A percentile compares a stretch with the other conserved stretches of the same genome.
Conservation (phyloP, 306 rosid species). For the Vigna angularis region DNA sequence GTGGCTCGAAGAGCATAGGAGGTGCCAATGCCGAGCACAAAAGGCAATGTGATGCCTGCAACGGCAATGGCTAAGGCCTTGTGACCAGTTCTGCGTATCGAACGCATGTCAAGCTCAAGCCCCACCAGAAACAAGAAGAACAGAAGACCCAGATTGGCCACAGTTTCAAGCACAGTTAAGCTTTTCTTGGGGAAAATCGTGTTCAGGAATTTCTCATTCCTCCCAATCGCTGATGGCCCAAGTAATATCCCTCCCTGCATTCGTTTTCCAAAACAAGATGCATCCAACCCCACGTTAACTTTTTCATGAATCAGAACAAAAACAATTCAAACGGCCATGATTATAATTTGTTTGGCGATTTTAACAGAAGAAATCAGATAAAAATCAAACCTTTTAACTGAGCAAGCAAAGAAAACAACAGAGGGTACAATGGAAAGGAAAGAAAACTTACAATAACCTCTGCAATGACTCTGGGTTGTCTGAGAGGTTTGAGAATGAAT, state of each 20-base stretch:
- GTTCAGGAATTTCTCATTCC: conserved; percentile 50
- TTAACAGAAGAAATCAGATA: background rate
- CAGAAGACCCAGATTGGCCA: conserved; percentile 69
- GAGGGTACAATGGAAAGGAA: background rate
- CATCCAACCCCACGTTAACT: background rate
- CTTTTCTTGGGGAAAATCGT: conserved; percentile 61
- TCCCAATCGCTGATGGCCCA: conserved; percentile 75
- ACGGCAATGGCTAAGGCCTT: conserved; percentile 61
- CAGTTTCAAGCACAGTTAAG: conserved; percentile 70
- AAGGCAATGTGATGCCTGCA: conserved; percentile 72
- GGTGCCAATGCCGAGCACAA: conserved; percentile 66
- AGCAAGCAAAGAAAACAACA: background rate
- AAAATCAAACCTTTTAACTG: background rate
- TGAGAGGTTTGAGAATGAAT: conserved; percentile 58
- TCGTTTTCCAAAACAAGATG: background rate
- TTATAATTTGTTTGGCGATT: background rate
- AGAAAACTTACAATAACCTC: conserved; percentile 63
- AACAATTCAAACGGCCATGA: background rate
- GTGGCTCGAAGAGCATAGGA: conserved; percentile 59
- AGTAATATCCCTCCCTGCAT: conserved; percentile 72
- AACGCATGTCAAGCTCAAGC: conserved; percentile 68
- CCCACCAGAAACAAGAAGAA: conserved; percentile 78
- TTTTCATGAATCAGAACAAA: conserved; percentile 7
- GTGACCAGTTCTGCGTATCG: conserved; percentile 57
- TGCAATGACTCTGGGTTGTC: conserved; percentile 76